Evolutionary conservation across 495 filamentous ascomycete genomes (phyloP).

Genomic region (Daldinia caldariorum): DNA sequence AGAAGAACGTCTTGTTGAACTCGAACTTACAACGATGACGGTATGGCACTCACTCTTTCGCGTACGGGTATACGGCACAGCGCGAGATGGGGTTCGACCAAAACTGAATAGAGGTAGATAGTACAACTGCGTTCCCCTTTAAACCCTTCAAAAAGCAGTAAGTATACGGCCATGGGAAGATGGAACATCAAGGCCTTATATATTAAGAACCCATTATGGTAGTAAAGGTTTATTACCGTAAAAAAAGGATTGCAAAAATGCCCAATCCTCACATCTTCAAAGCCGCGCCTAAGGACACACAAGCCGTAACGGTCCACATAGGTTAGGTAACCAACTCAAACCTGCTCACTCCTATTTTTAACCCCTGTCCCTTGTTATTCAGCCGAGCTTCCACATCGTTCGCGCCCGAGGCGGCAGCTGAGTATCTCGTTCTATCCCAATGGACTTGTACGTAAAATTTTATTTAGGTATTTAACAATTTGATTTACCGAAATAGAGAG

Average conservation of each 20-base stretch:
- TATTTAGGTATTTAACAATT: too few relatives aligned
- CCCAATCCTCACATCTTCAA: background rate
- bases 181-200: background rate
- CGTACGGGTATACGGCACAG: background rate
- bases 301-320: slow-evolving; percentile 10
- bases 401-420: background rate
- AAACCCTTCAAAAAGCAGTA: too few relatives aligned
- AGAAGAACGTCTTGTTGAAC: background rate
- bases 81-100: slow-evolving; percentile 1
- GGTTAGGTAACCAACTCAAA: slow-evolving; percentile 24
- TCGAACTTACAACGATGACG: slow-evolving; percentile 2
- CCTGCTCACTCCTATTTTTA: slow-evolving; percentile 27
- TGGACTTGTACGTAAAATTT: too few relatives aligned
- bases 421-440: background rate
- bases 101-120: background rate
- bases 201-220: too few relatives aligned
- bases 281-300: background rate
- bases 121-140: too few relatives aligned
- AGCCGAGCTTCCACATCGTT: slow-evolving; percentile 1
- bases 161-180: background rate
- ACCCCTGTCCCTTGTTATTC: slow-evolving; percentile 18
- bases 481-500: too few relatives aligned
- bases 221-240: background rate
- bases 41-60: background rate
- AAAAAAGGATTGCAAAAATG: background rate